Conservation (phyloP, 2,329 filamentous ascomycete genomes). For the Didymella keratinophila region DNA sequence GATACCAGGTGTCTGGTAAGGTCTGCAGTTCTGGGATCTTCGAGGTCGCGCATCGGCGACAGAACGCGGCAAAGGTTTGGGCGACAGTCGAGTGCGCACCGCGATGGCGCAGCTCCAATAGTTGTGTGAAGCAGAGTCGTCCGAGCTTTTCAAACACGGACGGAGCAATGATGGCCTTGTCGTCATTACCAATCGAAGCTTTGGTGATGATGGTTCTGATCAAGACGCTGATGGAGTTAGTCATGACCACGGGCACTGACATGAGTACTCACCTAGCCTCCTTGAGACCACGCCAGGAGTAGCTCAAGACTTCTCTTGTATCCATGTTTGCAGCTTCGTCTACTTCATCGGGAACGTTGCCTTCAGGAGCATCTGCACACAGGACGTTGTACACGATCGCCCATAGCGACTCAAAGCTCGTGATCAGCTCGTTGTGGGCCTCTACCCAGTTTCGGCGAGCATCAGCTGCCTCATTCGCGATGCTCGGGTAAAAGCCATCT, state of each 20-base stretch:
- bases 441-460: conserved; percentile 40
- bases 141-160: conserved; percentile 72
- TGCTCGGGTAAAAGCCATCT: conserved; percentile 42
- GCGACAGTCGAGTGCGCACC: conserved; percentile 95
- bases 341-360: conserved; percentile 79
- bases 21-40: conserved; percentile 52
- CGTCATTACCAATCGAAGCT: conserved; percentile 42
- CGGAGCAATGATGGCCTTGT: conserved; percentile 31
- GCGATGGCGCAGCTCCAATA: conserved; percentile 83
- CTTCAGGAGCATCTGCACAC: conserved; percentile 94
- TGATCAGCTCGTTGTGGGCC: conserved; percentile 65
- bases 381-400: conserved; percentile 75
- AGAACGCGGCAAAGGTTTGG: conserved; percentile 84
- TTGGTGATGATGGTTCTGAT: conserved; percentile 59
- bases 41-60: conserved; percentile 68
- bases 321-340: conserved; percentile 74
- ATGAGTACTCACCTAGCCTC: conserved; percentile 75
- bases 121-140: conserved; percentile 78
- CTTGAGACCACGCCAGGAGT: conserved; percentile 93
- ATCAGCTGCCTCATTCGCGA: conserved; percentile 22
- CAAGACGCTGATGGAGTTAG: conserved; percentile 66
- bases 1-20: conserved; percentile 74
- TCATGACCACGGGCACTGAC: not conserved
- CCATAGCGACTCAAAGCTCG: conserved; percentile 77
- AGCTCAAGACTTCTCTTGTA: conserved; percentile 90